Conservation (phyloP, 2,329 filamentous ascomycete genomes). For the Neocucurbitaria cava region DNA sequence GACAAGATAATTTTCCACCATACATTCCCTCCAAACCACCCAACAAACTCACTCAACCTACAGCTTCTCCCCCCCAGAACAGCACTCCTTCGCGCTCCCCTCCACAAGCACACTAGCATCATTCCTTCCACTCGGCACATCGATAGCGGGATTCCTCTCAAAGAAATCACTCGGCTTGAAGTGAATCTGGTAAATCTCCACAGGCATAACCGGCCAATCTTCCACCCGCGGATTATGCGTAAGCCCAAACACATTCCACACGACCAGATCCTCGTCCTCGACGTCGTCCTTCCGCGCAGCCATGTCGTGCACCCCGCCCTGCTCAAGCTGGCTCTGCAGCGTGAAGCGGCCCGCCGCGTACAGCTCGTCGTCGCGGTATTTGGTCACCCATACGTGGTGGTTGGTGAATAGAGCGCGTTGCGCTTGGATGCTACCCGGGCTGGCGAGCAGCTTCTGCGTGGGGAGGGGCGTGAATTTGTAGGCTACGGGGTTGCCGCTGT, state of each 20-base stretch:
- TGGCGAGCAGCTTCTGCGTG: conserved; percentile 59
- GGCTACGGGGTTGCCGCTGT: conserved; percentile 54
- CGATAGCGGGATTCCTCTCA: conserved; percentile 59
- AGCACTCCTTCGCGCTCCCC: conserved; percentile 38
- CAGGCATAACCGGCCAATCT: conserved; percentile 60
- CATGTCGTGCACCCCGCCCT: conserved; percentile 55
- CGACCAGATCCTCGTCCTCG: conserved; percentile 55
- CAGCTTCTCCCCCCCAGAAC: conserved; percentile 23
- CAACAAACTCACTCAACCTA: conserved; percentile 9
- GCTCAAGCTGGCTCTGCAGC: conserved; percentile 53
- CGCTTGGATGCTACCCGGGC: conserved; percentile 53
- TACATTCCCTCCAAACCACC: background rate
- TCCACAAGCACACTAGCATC: conserved; percentile 36
- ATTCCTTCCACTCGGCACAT: conserved; percentile 55
- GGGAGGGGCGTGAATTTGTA: conserved; percentile 59
- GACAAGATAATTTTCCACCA: too few species aligned
- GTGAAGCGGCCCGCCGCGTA: conserved; percentile 59
- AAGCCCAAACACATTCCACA: conserved; percentile 59
- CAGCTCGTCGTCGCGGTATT: conserved; percentile 60
- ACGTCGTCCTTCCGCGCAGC: conserved; percentile 53
- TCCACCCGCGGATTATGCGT: conserved; percentile 60
- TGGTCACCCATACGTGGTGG: conserved; percentile 63
- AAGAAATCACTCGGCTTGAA: conserved; percentile 63
- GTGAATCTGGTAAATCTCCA: conserved; percentile 57
- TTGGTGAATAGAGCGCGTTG: conserved; percentile 58